Percentiles rank a stretch among this genome's conserved stretches.
phyloP scores from a whole-genome alignment of 2,329 filamentous ascomycete genomes.

The Colletotrichum sp. region DNA sequence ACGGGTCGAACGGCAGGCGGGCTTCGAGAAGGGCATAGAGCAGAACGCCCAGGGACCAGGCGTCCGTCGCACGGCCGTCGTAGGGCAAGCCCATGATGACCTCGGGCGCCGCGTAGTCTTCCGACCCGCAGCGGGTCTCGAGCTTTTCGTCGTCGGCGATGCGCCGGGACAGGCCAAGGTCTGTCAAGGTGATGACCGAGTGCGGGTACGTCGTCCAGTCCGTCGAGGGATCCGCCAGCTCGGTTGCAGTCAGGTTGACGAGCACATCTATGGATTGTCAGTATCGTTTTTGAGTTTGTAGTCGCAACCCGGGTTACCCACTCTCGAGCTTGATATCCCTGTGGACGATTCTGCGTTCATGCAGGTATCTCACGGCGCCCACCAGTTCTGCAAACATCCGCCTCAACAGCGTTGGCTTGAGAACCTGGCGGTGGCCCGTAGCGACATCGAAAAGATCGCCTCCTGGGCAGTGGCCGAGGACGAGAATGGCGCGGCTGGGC shows the following conservation, averaged over 20 bases:
- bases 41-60: constrained; percentile 93
- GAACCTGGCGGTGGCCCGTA: constrained; percentile 69
- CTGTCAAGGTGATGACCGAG: constrained; percentile 86
- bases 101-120: constrained; percentile 96
- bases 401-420: constrained; percentile 74
- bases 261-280: constrained; percentile 72
- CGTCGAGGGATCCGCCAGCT: constrained; percentile 66
- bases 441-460: constrained; percentile 96
- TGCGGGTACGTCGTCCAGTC: constrained; percentile 80
- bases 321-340: constrained; percentile 97
- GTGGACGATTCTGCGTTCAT: constrained; percentile 86
- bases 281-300: background rate
- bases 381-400: constrained; percentile 92
- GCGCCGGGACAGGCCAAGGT: constrained; percentile 86
- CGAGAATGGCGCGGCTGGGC: constrained; percentile 79
- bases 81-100: constrained; percentile 95
- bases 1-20: constrained; percentile 90
- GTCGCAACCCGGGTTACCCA: constrained; percentile 50
- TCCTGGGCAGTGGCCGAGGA: constrained; percentile 90
- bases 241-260: constrained; percentile 76
- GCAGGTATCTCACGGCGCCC: constrained; percentile 83
- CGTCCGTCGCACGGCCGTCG: constrained; percentile 89
- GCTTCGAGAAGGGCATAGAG: constrained; percentile 93
- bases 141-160: constrained; percentile 87
- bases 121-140: constrained; percentile 92